Base-by-base conservation (phyloP, 192 early-diverging fungal genomes). In the Mortierella alpina region DNA sequence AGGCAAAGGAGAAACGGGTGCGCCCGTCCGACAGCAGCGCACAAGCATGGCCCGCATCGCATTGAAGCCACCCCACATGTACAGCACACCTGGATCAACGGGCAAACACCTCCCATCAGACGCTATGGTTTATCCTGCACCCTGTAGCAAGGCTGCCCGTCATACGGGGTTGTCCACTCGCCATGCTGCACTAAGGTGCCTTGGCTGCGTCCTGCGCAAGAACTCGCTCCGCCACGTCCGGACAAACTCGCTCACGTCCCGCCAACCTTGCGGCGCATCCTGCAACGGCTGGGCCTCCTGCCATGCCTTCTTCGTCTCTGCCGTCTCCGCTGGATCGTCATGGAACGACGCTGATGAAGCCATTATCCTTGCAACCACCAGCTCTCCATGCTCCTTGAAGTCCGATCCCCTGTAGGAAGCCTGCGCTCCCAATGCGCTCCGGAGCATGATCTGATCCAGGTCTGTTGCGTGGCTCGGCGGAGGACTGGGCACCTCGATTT, bases 311-410 rank as follows among this genome's bases (percentile, higher is more conserved):
- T 71, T 65, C 20, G 69, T 71, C 22, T 61, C 75, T 31, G 23
- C 23, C 8, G 58, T 44, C 45, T 79, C 75, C 2, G 66, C 45
- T 20, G 55, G 42, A 53, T 79, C 75, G 0, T 71, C 49, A 20
- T 77, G 52, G 47, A 41, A 79, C 47, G 70, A 56, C 0, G 52
- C 51, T 13, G 75, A 79, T 8, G 68, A 56, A 5, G 75, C 75
- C 75, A 79, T 79, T 6, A 79, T 53, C 22, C 52, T 62, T 8
- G 68, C 64, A 41, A 79, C 42, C 2, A 79, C 75, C 51, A 79
- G 22, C 52, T 79, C 68, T 5, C 75, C 75, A 23, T 79, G 75
- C 48, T 79, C 75, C 57, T 42, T 66, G 18, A 71, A 79, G 42
- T 63, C 64, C 0, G 53, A 41, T 20, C 59, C 62, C 42, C 67